Conservation (phyloP, 768 basidiomycete genomes). For the Pleurotus cornucopiae region DNA sequence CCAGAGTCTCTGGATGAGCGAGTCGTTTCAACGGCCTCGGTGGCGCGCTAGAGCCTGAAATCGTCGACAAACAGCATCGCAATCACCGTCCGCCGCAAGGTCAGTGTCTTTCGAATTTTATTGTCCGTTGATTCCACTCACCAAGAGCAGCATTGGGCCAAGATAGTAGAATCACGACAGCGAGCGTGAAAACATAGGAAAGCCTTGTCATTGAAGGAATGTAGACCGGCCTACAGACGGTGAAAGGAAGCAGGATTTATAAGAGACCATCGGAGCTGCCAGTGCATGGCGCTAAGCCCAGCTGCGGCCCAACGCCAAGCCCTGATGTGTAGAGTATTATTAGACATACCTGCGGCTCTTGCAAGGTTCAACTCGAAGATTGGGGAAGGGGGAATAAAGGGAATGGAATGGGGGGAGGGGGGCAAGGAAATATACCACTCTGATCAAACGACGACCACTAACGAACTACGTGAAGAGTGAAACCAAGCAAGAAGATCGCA, state of each 20-base stretch:
- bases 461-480: no score
- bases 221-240: constrained; percentile 4
- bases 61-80: neutral
- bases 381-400: neutral
- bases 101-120: no score
- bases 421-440: no score
- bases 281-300: neutral
- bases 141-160: constrained; percentile 28
- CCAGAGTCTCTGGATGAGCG: constrained; percentile 43
- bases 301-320: constrained; percentile 3
- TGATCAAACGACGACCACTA: no score
- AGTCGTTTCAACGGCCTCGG: constrained; percentile 45
- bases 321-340: constrained; percentile 5
- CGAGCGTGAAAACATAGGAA: constrained; percentile 35
- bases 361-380: neutral
- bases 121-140: constrained; percentile 14
- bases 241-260: constrained; percentile 8
- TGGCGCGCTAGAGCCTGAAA: constrained; percentile 42
- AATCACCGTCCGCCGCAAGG: neutral
- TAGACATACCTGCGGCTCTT: constrained; percentile 8
- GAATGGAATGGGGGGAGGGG: neutral
- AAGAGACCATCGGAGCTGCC: constrained; percentile 5
- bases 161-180: constrained; percentile 35
- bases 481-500: no score
- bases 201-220: constrained; percentile 30